phyloP scores from a whole-genome alignment of 1,139 yeast species.

The Candida neerlandica region DNA sequence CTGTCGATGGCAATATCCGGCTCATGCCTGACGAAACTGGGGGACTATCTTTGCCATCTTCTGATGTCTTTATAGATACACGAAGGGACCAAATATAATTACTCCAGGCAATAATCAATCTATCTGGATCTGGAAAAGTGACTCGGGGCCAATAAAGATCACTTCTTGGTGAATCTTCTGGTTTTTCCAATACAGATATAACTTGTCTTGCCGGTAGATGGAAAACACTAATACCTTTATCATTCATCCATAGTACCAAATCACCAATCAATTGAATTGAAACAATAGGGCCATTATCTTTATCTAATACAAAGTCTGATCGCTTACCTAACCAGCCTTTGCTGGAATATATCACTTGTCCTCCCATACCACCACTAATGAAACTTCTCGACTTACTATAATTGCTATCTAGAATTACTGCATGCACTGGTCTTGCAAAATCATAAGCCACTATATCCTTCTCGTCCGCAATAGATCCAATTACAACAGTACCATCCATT shows the following conservation, averaged over 20 bases:
- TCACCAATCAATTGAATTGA: constrained; percentile 63
- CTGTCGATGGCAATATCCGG: constrained; percentile 62
- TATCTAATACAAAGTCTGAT: constrained; percentile 63
- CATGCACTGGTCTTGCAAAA: constrained; percentile 85
- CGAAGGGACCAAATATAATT: constrained; percentile 74
- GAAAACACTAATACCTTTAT: constrained; percentile 68
- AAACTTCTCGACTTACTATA: constrained; percentile 65
- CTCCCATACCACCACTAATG: constrained; percentile 89
- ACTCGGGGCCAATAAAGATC: constrained; percentile 86
- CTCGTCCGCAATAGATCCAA: constrained; percentile 68
- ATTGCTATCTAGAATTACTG: constrained; percentile 77
- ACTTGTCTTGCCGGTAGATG: constrained; percentile 49
- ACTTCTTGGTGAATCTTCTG: constrained; percentile 65
- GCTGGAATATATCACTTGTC: constrained; percentile 73
- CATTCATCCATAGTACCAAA: constrained; percentile 82
- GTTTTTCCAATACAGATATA: constrained; percentile 57
- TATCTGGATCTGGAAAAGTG: constrained; percentile 64
- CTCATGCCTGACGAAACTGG: constrained; percentile 28
- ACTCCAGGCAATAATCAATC: constrained; percentile 84
- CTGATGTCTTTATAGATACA: constrained; percentile 34
- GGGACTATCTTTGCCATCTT: constrained; percentile 17
- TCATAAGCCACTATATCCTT: constrained; percentile 74
- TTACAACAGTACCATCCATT: constrained; percentile 88
- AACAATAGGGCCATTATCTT: constrained; percentile 72
- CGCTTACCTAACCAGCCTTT: constrained; percentile 87